Percentiles rank a stretch among this genome's conserved stretches.
These are phyloP conservation scores for Zygotorulaspora florentina DNA, from an alignment of 805 yeast genomes.

Conservation along the genomic window DNA sequence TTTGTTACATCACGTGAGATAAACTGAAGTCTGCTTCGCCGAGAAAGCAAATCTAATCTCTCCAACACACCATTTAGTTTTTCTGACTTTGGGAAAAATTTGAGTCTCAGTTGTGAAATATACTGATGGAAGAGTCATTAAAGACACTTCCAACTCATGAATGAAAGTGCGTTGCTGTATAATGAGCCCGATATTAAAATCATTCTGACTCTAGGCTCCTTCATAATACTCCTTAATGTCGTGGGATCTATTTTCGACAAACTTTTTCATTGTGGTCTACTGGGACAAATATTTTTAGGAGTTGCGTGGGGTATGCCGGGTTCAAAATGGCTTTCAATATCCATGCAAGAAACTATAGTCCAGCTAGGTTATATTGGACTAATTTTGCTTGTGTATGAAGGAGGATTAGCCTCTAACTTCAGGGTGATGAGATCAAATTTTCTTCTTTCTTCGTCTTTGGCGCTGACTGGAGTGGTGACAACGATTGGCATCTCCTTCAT, in stretches of 20 bases:
- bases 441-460: neutral
- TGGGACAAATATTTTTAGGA: neutral
- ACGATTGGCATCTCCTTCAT: neutral
- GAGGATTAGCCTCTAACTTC: neutral
- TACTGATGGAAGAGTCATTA: too few relatives aligned
- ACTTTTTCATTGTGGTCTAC: neutral
- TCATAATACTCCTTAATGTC: neutral
- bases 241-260: neutral
- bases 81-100: too few relatives aligned
- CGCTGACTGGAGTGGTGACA: neutral
- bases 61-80: too few relatives aligned
- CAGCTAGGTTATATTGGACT: neutral
- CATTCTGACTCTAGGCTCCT: neutral
- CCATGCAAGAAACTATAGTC: neutral
- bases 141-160: too few relatives aligned
- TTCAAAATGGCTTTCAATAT: neutral
- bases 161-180: neutral
- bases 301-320: neutral
- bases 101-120: too few relatives aligned
- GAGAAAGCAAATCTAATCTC: too few relatives aligned
- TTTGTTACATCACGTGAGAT: too few relatives aligned
- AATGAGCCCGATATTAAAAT: neutral
- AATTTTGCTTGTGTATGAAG: constrained; percentile 1
- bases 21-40: too few relatives aligned
- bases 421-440: neutral